Base-by-base conservation (phyloP, 371 early-diverging fungal species). In the Sporodiniella umbellata region DNA sequence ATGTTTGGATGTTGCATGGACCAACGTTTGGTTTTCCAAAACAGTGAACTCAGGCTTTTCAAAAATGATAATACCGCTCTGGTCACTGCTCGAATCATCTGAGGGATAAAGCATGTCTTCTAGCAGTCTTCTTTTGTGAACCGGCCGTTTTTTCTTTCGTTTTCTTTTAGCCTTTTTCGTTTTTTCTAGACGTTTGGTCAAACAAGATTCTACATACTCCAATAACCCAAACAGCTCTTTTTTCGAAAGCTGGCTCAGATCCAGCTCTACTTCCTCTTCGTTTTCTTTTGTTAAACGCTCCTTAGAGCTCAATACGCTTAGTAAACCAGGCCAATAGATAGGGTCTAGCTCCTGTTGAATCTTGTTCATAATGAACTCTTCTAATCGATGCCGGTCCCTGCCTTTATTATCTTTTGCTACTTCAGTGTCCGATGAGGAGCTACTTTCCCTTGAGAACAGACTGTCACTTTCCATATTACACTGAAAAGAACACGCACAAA, bases 11-110 rank as follows among this genome's bases (percentile, higher is more conserved):
- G 42, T 48, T 42, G 39, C 28, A 56, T 64, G 64, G 6, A 54
- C 46, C 26, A 69, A 65, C 1, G 61, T 65, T 44, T 69, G 40
- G 39, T 69, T 64, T n/a, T 56, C 60, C 17, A 53, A 60, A 15
- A 65, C 53, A 18, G 40, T 48, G 19, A 54, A 42, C 23, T 58
- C 66, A 56, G 61, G 58, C 33, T 56, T 28, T 31, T 62, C 59
- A 38, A 53, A 43, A 54, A 56, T 55, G 11, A 60, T 35, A 38
- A 61, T 43, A n/a, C 62, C 43, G 11, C 33, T 45, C 11, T 40
- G 3, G 37, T 56, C 52, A 10, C 53, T 53, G 26, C 35, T 42
- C 1, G 55, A 10, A 40, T 51, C 51, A 17, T 51, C 51, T 4
- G 50, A 50, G 6, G 56, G 43, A 17, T 38, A 42, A 11, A 62